A percentile compares a stretch with the other conserved stretches of the same genome.
Conservation (phyloP, 129 eudicot genomes). For the Tagetes erecta region DNA sequence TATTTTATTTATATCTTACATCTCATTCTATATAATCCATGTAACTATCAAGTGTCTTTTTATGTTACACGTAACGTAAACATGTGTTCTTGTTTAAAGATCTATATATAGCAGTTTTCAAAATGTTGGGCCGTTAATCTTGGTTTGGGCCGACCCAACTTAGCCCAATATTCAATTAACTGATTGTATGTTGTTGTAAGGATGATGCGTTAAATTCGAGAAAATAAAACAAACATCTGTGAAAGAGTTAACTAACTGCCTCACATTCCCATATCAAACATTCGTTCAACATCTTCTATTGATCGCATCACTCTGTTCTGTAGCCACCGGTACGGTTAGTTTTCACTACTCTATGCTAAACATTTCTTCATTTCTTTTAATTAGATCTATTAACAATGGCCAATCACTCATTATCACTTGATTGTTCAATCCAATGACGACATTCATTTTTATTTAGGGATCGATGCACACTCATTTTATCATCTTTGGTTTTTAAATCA, state of each 20-base stretch:
- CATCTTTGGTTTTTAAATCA: neutral
- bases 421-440: slow-evolving; percentile 9
- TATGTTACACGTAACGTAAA: neutral
- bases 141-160: too few relatives aligned
- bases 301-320: slow-evolving; percentile 4
- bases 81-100: neutral
- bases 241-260: slow-evolving; percentile 2
- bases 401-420: neutral
- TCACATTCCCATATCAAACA: too few relatives aligned
- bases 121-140: too few relatives aligned
- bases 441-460: neutral
- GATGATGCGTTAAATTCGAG: neutral
- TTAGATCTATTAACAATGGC: slow-evolving; percentile 21
- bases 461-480: neutral
- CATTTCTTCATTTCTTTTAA: slow-evolving; percentile 10
- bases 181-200: neutral
- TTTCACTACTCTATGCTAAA: neutral
- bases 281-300: slow-evolving; percentile 18
- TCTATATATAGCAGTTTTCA: neutral
- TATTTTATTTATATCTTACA: too few relatives aligned
- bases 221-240: neutral
- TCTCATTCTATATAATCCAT: neutral
- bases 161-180: too few relatives aligned
- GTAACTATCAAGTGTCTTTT: neutral
- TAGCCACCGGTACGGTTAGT: neutral